These are phyloP conservation scores for Trichothecium roseum DNA, from an alignment of 2,329 filamentous ascomycete genomes.

Conservation along the genomic window DNA sequence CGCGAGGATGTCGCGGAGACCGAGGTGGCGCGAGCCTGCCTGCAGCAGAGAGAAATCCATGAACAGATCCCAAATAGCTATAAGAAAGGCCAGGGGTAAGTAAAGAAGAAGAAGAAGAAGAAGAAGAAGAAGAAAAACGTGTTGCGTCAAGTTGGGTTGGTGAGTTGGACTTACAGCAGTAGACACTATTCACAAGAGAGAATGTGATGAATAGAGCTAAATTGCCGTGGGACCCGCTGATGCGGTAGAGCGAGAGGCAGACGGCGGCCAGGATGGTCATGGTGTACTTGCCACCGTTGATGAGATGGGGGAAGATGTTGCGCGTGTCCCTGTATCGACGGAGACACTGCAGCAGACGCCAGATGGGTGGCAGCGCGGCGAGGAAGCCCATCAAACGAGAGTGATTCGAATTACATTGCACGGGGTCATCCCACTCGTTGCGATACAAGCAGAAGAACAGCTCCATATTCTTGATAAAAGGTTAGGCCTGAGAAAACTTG, in stretches of 20 bases:
- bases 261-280: conserved; percentile 75
- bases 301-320: conserved; percentile 83
- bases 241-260: conserved; percentile 73
- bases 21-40: conserved; percentile 52
- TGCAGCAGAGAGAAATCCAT: conserved; percentile 97
- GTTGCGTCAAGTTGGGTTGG: too few species aligned
- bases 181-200: conserved; percentile 72
- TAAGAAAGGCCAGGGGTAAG: too few species aligned
- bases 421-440: conserved; percentile 61
- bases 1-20: conserved; percentile 68
- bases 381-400: conserved; percentile 83
- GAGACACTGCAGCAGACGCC: conserved; percentile 84
- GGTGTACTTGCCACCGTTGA: conserved; percentile 85
- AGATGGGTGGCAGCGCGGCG: conserved; percentile 70
- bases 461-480: conserved; percentile 60
- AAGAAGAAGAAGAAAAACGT: too few species aligned
- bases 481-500: not conserved
- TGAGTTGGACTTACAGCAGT: conserved; percentile 68
- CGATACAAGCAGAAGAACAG: conserved; percentile 92
- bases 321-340: conserved; percentile 79
- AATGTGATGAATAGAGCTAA: conserved; percentile 71
- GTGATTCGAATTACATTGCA: conserved; percentile 74
- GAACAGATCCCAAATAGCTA: conserved; percentile 80
- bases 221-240: conserved; percentile 44
- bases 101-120: too few species aligned